Base-by-base conservation (phyloP, 257 asterid species). In the Echium plantagineum region DNA sequence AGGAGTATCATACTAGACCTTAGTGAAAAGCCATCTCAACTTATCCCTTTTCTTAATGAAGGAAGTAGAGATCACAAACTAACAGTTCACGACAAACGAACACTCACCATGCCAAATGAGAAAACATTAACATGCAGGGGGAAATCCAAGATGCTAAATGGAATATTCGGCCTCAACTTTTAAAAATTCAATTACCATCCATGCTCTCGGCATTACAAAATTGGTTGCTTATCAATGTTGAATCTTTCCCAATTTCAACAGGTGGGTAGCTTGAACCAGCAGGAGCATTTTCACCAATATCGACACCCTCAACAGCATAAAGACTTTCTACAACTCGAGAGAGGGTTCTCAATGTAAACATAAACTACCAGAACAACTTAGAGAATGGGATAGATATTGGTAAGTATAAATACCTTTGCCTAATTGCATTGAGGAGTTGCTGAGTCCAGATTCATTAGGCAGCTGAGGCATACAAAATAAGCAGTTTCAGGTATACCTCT, bases 351-450 rank as follows among this genome's bases (percentile, higher is more conserved):
- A 21, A 56, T 10, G 7, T 19, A 55, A 56, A 56, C 20, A 21
- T 56, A 5, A 19, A 22, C 24, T 21, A 21, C 60, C 13, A 56
- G n/a, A 17, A 22, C 4, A 7, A 18, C 16, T 20, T 6, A 3
- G 6, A 18, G 21, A 42, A 26, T 18, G 28, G 24, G 35, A 63
- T 17, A 47, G n/a, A 62, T 10, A 21, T 56, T 16, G 24, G n/a
- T 64, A 57, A 38, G 66, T 42, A 28, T 18, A 76, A 69, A 73
- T 73, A 90, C 98, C 98, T 90, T 77, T 85, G 71, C 74, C 90
- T 54, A 65, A 75, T 77, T 80, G 96, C 82, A 80, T 69, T 21
- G 98, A 87, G 38, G 95, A 90, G 77, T 80, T 90, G 80, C 98
- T 90, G 21, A 88, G 85, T 65, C 90, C 94, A 21, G 90, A 82